Conservation (phyloP, 441 rosid species). For the Adansonia gregorii region DNA sequence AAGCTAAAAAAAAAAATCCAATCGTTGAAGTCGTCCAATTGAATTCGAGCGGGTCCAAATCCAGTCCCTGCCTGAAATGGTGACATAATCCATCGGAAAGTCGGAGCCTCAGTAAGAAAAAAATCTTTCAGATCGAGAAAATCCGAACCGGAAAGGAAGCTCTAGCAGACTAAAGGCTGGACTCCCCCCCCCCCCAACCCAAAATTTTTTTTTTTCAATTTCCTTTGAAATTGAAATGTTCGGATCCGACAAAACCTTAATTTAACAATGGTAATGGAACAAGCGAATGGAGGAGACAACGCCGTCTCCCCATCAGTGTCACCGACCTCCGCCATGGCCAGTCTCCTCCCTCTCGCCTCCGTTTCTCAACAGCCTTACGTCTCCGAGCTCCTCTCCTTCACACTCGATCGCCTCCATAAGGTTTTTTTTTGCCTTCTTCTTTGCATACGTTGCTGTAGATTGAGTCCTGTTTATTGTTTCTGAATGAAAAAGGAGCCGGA, state of each 20-base stretch:
- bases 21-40: too few relatives aligned
- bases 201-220: not conserved
- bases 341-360: slow-evolving; percentile 75
- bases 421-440: slow-evolving; percentile 34
- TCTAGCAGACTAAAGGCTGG: not conserved
- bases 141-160: slow-evolving; percentile 3
- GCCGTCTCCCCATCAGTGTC: slow-evolving; percentile 32
- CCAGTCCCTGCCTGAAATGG: slow-evolving; percentile 6
- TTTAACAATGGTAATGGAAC: slow-evolving; percentile 44
- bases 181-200: too few relatives aligned
- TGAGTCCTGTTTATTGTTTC: slow-evolving; percentile 17
- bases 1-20: too few relatives aligned
- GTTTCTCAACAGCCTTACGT: slow-evolving; percentile 86
- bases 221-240: slow-evolving; percentile 1
- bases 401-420: slow-evolving; percentile 98
- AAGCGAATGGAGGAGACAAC: slow-evolving; percentile 48
- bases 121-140: slow-evolving; percentile 19
- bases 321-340: slow-evolving; percentile 43
- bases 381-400: slow-evolving; percentile 94
- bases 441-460: slow-evolving; percentile 9
- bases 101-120: not conserved
- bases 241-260: not conserved
- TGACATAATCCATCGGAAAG: not conserved
- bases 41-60: not conserved
- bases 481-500: slow-evolving; percentile 73